phyloP scores from a whole-genome alignment of 305 asterid genomes.

The Solanum aculeatissimum region DNA sequence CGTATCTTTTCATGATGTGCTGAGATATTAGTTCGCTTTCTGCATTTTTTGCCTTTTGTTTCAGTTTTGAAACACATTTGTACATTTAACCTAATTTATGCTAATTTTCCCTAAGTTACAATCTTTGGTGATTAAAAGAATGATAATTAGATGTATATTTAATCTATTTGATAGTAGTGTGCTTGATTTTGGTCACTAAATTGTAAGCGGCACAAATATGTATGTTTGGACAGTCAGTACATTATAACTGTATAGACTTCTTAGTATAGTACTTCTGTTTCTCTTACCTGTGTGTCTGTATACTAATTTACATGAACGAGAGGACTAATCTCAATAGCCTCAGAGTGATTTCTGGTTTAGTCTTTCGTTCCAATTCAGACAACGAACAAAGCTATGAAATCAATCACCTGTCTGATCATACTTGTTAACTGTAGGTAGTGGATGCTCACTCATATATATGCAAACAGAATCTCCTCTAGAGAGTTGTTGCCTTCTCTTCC shows the following conservation, averaged over 20 bases:
- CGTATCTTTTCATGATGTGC: no score
- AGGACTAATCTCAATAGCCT: neutral
- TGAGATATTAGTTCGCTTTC: no score
- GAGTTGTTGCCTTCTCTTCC: constrained; percentile 96
- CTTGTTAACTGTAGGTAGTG: constrained; percentile 92
- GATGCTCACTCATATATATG: constrained; percentile 90
- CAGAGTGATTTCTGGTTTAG: constrained; percentile 89
- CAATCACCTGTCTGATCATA: constrained; percentile 94
- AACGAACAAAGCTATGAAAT: constrained; percentile 91
- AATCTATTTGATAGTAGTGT: no score
- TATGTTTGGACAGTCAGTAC: neutral
- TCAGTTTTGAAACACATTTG: no score
- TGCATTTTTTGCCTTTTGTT: no score
- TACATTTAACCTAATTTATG: no score
- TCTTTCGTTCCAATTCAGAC: constrained; percentile 98
- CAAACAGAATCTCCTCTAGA: constrained; percentile 83
- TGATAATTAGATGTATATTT: no score
- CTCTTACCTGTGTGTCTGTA: constrained; percentile 30
- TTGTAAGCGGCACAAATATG: no score
- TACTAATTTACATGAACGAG: constrained; percentile 34
- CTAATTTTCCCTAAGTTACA: no score
- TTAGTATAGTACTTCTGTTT: neutral
- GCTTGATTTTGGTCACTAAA: no score
- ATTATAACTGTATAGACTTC: neutral
- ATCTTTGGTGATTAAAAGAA: no score